Conservation (phyloP, 108 stramenopile genomes). For the Fragilariopsis cylindrus region DNA sequence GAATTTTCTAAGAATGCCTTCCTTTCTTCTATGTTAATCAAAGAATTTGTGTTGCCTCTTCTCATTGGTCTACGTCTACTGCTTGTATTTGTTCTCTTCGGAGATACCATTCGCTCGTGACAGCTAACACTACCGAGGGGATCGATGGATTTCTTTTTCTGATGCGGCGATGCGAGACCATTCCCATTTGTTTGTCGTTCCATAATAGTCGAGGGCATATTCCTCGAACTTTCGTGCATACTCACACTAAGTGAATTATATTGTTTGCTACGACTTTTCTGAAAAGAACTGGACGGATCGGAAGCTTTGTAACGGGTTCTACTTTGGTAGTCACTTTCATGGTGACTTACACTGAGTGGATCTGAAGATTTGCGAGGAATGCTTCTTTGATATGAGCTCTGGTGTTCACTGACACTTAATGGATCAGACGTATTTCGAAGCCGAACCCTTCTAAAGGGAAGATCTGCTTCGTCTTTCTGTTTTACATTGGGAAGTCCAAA, state of each 20-base stretch:
- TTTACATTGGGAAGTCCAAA: slow-evolving; percentile 19
- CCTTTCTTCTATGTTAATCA: slow-evolving; percentile 1
- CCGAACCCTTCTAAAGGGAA: background rate
- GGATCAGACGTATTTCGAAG: background rate
- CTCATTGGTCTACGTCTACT: slow-evolving; percentile 5
- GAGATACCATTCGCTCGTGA: slow-evolving; percentile 2
- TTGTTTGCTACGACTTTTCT: background rate
- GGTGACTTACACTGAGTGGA: background rate
- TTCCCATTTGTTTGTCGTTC: background rate
- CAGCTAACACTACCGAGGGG: background rate
- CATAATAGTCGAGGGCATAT: background rate
- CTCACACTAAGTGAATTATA: background rate
- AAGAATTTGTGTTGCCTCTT: background rate
- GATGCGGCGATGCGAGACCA: no score
- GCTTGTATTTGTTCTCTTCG: background rate
- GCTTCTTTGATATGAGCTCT: background rate
- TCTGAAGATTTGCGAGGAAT: background rate
- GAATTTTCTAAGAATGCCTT: background rate
- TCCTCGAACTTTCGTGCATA: background rate
- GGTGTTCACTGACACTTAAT: background rate
- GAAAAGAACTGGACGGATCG: background rate
- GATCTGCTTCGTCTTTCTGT: background rate
- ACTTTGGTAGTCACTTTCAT: background rate
- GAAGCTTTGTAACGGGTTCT: background rate
- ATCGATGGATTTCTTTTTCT: no score